These are phyloP conservation scores for Suillus cothurnatus DNA, from an alignment of 768 basidiomycete species.

Conservation along the genomic window DNA sequence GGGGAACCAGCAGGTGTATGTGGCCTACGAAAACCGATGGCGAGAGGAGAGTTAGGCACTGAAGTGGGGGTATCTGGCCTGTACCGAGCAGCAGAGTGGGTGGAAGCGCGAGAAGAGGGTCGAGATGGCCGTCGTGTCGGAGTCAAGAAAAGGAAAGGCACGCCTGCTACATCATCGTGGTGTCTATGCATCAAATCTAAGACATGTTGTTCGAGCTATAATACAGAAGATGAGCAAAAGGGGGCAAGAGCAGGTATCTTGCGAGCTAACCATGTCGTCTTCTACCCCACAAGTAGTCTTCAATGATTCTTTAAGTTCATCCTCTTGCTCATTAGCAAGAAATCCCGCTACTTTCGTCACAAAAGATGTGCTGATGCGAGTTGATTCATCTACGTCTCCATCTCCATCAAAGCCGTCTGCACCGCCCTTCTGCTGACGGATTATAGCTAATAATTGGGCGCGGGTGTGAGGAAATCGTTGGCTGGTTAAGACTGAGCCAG, in stretches of 20 bases:
- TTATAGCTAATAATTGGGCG: constrained; percentile 75
- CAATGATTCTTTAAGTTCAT: constrained; percentile 76
- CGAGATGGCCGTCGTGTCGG: constrained; percentile 80
- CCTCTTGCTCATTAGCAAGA: constrained; percentile 83
- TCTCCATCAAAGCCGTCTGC: constrained; percentile 59
- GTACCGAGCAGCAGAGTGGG: constrained; percentile 63
- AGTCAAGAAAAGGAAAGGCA: constrained; percentile 82
- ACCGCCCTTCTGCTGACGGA: constrained; percentile 66
- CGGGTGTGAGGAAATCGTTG: constrained; percentile 78
- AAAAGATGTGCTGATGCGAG: constrained; percentile 57
- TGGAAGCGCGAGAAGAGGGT: constrained; percentile 78
- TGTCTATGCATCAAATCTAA: constrained; percentile 97
- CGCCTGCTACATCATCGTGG: constrained; percentile 79
- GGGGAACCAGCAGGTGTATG: constrained; percentile 82
- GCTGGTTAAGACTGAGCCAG: constrained; percentile 13
- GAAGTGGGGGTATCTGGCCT: constrained; percentile 79
- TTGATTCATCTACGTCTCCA: constrained; percentile 53
- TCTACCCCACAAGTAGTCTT: constrained; percentile 70
- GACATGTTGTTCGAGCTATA: constrained; percentile 82
- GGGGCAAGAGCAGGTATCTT: constrained; percentile 18
- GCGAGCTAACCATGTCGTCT: constrained; percentile 60
- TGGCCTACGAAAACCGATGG: constrained; percentile 72
- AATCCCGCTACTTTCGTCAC: constrained; percentile 73
- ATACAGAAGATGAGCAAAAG: constrained; percentile 19
- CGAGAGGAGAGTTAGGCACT: constrained; percentile 76